Percentiles rank a stretch among this genome's conserved stretches.
phyloP scores from a whole-genome alignment of 177 flowering plant genomes.

The Vitis hybrid region DNA sequence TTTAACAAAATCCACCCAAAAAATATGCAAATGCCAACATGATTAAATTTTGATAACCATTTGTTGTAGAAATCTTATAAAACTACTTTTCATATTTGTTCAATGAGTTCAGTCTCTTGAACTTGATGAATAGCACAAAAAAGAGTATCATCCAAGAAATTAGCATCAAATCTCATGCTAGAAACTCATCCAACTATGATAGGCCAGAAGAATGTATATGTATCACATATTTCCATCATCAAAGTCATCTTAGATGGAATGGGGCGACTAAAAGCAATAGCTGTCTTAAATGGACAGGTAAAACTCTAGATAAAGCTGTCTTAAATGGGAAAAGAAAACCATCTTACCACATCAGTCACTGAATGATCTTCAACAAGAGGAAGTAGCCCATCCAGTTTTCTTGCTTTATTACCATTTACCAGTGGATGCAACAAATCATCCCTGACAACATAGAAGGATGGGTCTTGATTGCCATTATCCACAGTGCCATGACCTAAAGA shows the following conservation, averaged over 20 bases:
- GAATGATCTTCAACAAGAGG: constrained; percentile 72
- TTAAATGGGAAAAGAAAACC: not conserved
- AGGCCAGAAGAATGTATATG: not conserved
- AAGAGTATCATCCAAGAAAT: not conserved
- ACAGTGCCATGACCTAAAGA: constrained; percentile 38
- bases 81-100: not conserved
- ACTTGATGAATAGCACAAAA: not conserved
- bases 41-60: not conserved
- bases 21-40: not conserved
- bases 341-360: constrained; percentile 84
- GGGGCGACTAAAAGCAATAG: no score
- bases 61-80: not conserved
- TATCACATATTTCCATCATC: no score
- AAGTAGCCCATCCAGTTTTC: constrained; percentile 83
- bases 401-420: constrained; percentile 89
- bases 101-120: not conserved
- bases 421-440: constrained; percentile 93
- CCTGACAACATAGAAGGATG: constrained; percentile 69
- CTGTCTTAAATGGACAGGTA: no score
- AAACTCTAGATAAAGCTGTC: no score
- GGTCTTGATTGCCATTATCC: constrained; percentile 19
- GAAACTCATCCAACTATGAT: not conserved
- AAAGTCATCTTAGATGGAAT: not conserved
- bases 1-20: not conserved
- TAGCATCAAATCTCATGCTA: not conserved